phyloP scores from a whole-genome alignment of 2,329 filamentous ascomycete genomes.

The Cryphonectria nitschkei region DNA sequence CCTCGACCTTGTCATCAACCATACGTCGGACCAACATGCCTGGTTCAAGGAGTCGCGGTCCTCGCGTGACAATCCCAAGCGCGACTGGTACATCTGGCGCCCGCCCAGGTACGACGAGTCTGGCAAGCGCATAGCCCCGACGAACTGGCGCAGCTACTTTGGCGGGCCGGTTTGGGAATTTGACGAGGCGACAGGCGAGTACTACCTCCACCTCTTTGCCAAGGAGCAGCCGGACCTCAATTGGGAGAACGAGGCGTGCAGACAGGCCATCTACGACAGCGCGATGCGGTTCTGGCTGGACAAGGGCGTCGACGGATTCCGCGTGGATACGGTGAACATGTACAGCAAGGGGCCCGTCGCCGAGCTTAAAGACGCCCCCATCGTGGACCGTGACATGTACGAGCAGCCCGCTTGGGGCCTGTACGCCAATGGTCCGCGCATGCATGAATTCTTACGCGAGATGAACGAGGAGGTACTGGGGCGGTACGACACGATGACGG shows the following conservation, averaged over 20 bases:
- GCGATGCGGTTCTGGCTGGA: constrained; percentile 81
- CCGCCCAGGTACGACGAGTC: constrained; percentile 46
- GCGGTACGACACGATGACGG: constrained; percentile 68
- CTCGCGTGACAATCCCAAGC: constrained; percentile 64
- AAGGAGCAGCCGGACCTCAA: constrained; percentile 83
- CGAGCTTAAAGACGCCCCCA: constrained; percentile 60
- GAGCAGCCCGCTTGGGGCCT: constrained; percentile 59
- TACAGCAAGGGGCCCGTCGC: constrained; percentile 59
- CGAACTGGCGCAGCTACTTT: constrained; percentile 73
- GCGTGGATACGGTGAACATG: constrained; percentile 76
- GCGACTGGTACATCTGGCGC: constrained; percentile 70
- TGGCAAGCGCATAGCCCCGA: constrained; percentile 69
- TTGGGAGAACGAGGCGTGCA: constrained; percentile 73
- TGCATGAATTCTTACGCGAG: constrained; percentile 69
- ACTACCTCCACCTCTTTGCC: constrained; percentile 77
- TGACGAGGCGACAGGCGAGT: constrained; percentile 73
- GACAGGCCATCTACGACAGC: constrained; percentile 70
- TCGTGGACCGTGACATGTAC: constrained; percentile 49
- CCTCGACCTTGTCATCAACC: constrained; percentile 77
- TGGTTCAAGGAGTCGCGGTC: constrained; percentile 72
- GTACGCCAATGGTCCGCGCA: constrained; percentile 69
- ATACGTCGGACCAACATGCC: constrained; percentile 71
- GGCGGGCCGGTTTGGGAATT: constrained; percentile 69
- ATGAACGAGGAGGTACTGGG: constrained; percentile 63
- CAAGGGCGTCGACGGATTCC: constrained; percentile 72